Percentiles rank a stretch among this genome's conserved stretches.
Evolutionary conservation across 2,329 filamentous ascomycete species (phyloP).

Genomic region (Xylariaceae sp.): DNA sequence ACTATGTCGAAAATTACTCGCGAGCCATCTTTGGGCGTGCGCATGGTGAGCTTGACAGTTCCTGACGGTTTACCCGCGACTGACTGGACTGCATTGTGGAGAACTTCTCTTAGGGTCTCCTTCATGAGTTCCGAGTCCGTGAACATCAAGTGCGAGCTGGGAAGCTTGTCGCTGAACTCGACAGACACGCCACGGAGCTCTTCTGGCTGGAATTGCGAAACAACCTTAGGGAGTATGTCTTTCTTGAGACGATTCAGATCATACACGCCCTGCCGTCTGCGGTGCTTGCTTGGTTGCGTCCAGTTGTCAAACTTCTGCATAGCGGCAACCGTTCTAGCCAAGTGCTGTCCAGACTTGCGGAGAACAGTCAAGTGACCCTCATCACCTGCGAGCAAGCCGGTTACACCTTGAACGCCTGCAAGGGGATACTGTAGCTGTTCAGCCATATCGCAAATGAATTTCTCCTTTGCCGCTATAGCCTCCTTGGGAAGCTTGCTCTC

Average conservation of each 20-base stretch:
- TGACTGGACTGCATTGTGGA: slow-evolving; percentile 9
- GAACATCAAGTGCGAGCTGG: neutral
- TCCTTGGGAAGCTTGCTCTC: slow-evolving; percentile 3
- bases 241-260: slow-evolving; percentile 5
- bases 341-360: slow-evolving; percentile 9
- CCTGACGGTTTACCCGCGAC: slow-evolving; percentile 2
- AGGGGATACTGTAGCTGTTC: slow-evolving; percentile 11
- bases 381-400: slow-evolving; percentile 8
- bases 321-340: slow-evolving; percentile 10
- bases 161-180: slow-evolving; percentile 9
- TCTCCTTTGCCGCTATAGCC: slow-evolving; percentile 9
- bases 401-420: slow-evolving; percentile 5
- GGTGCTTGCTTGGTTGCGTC: neutral
- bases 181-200: slow-evolving; percentile 4
- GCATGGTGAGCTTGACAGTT: slow-evolving; percentile 8
- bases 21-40: neutral
- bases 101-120: slow-evolving; percentile 7
- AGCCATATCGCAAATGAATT: slow-evolving; percentile 12
- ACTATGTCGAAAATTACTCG: slow-evolving; percentile 8
- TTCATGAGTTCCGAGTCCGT: slow-evolving; percentile 10
- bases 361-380: slow-evolving; percentile 1
- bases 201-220: slow-evolving; percentile 3
- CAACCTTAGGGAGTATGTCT: slow-evolving; percentile 5
- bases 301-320: slow-evolving; percentile 12
- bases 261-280: neutral